These are phyloP conservation scores for Discostella stelligera DNA, from an alignment of 352 stramenopile species.

Conservation along the genomic window DNA sequence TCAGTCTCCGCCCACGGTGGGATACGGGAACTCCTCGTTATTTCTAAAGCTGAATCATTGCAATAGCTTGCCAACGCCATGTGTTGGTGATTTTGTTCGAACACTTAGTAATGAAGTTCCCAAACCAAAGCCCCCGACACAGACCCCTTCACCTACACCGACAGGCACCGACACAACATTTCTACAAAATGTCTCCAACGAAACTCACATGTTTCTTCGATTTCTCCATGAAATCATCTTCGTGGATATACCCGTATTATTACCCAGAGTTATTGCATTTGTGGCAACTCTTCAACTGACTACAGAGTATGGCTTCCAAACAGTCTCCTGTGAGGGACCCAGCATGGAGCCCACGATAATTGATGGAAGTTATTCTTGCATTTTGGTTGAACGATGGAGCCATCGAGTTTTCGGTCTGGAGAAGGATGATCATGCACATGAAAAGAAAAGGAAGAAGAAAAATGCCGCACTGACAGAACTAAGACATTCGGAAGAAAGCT, in stretches of 20 bases:
- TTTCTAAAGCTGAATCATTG: not conserved
- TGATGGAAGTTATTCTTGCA: conserved; percentile 44
- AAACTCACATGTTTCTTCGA: conserved; percentile 20
- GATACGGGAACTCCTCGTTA: not conserved
- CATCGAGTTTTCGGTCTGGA: conserved; percentile 61
- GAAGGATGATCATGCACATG: conserved; percentile 15
- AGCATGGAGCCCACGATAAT: conserved; percentile 81
- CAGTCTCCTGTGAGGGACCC: conserved; percentile 71
- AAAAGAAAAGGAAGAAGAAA: conserved; percentile 9
- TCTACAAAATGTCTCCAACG: conserved; percentile 12
- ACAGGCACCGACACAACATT: conserved; percentile 1
- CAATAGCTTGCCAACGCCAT: not conserved
- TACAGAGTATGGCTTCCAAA: conserved; percentile 68
- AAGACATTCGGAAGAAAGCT: conserved; percentile 14
- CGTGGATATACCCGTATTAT: conserved; percentile 18
- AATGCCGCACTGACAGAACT: not conserved
- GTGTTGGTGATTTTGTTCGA: conserved; percentile 6
- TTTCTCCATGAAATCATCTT: conserved; percentile 19
- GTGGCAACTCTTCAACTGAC: conserved; percentile 59
- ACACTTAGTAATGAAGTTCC: conserved; percentile 10
- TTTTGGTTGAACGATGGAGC: conserved; percentile 72
- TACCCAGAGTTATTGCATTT: conserved; percentile 40
- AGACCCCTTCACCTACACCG: conserved; percentile 1
- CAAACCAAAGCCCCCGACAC: conserved; percentile 16
- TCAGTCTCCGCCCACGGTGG: not conserved